Percentiles rank a stretch among this genome's conserved stretches.
Evolutionary conservation across 176 grass and related monocot species (phyloP).

Genomic region (Themeda triandra): DNA sequence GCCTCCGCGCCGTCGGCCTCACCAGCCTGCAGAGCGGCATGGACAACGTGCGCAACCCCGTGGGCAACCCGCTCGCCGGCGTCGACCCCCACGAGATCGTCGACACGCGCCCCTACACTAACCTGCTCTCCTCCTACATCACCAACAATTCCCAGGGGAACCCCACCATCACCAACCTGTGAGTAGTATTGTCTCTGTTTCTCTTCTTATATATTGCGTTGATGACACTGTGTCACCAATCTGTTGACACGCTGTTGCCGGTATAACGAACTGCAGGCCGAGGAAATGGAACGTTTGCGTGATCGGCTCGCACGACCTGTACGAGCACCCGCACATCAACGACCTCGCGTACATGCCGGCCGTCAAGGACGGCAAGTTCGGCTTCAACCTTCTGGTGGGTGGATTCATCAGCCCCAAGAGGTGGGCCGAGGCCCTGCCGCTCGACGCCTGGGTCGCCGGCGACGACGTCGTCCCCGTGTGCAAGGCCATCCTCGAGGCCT

Average conservation of each 20-base stretch:
- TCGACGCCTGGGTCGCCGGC: constrained; percentile 73
- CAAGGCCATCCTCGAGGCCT: constrained; percentile 73
- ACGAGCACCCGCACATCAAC: constrained; percentile 94
- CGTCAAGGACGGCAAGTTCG: constrained; percentile 64
- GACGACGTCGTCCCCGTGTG: constrained; percentile 68
- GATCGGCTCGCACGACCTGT: constrained; percentile 80
- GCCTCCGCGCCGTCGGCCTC: constrained; percentile 69
- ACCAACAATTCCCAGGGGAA: constrained; percentile 75
- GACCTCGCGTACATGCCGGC: constrained; percentile 90
- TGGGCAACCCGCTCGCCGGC: constrained; percentile 93
- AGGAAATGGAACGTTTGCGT: constrained; percentile 95
- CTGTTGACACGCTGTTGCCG: background rate
- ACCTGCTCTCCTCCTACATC: constrained; percentile 80
- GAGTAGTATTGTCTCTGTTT: background rate
- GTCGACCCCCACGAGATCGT: constrained; percentile 89
- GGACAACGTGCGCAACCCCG: constrained; percentile 96
- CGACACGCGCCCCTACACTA: constrained; percentile 83
- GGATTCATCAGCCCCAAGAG: constrained; percentile 94
- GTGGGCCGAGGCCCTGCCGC: constrained; percentile 80
- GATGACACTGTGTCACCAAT: background rate
- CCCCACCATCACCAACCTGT: constrained; percentile 75
- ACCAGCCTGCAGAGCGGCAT: constrained; percentile 98
- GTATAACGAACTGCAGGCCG: constrained; percentile 30
- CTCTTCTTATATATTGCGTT: background rate
- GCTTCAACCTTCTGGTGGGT: constrained; percentile 90